Evolutionary conservation across 495 filamentous ascomycete species (phyloP).

Genomic region (Neurospora sp.): DNA sequence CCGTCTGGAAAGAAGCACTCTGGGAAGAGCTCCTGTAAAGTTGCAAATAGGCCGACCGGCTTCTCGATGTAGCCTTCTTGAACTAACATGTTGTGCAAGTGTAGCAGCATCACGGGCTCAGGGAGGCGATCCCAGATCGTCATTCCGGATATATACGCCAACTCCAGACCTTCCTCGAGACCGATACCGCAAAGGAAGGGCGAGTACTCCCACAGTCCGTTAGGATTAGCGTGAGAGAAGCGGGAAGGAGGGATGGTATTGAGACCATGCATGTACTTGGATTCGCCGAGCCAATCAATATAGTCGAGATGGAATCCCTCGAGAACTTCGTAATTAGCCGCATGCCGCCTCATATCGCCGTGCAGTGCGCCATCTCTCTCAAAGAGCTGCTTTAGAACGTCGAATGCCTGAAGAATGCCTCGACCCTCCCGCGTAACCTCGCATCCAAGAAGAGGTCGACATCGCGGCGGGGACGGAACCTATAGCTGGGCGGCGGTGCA

Average conservation of each 20-base stretch:
- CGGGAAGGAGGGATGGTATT: slow-evolving; percentile 30
- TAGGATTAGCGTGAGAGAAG: slow-evolving; percentile 33
- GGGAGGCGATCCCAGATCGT: slow-evolving; percentile 24
- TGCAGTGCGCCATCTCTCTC: background rate
- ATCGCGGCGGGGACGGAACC: slow-evolving; percentile 31
- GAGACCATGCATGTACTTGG: slow-evolving; percentile 29
- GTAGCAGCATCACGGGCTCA: slow-evolving; percentile 9
- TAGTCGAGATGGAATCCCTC: slow-evolving; percentile 23
- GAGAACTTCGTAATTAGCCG: background rate
- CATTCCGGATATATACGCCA: slow-evolving; percentile 24
- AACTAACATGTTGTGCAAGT: slow-evolving; percentile 40
- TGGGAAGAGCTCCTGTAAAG: background rate
- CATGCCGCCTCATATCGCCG: slow-evolving; percentile 3
- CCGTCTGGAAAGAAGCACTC: slow-evolving; percentile 21
- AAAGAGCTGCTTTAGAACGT: slow-evolving; percentile 1
- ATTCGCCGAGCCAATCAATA: slow-evolving; percentile 32
- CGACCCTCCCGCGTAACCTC: slow-evolving; percentile 14
- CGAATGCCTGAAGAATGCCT: slow-evolving; percentile 10
- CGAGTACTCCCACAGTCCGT: slow-evolving; percentile 42
- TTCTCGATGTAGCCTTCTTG: slow-evolving; percentile 26
- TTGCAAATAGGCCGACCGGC: slow-evolving; percentile 13
- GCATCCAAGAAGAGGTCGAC: slow-evolving; percentile 36
- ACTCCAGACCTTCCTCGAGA: slow-evolving; percentile 29
- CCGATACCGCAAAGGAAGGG: slow-evolving; percentile 40
- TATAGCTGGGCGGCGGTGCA: slow-evolving; percentile 11